phyloP scores from a whole-genome alignment of 2,329 filamentous ascomycete genomes.

The Neopestalotiopsis rosae region DNA sequence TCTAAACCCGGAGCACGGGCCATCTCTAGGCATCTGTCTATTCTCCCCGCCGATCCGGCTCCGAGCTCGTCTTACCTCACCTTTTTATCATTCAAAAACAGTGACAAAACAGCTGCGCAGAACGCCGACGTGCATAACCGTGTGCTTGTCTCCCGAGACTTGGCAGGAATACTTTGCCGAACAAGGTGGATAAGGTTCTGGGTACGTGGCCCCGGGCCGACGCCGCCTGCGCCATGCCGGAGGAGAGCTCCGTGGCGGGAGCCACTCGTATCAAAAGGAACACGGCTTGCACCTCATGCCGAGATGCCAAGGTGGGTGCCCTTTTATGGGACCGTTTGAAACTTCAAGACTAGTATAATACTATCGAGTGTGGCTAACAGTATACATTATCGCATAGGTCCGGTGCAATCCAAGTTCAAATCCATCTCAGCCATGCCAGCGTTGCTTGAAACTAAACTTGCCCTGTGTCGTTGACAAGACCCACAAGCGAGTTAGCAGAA shows the following conservation, averaged over 20 bases:
- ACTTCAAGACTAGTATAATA: not conserved
- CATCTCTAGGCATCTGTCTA: not conserved
- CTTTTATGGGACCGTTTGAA: not conserved
- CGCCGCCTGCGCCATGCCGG: slow-evolving; percentile 2
- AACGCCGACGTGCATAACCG: not conserved
- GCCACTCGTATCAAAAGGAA: slow-evolving; percentile 36
- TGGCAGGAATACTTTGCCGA: not conserved
- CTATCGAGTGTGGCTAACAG: not conserved
- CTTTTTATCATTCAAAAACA: not conserved
- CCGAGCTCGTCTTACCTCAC: slow-evolving; percentile 6
- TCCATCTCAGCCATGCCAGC: slow-evolving; percentile 34
- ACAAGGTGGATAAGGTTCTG: not conserved
- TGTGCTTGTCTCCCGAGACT: not conserved
- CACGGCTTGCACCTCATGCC: slow-evolving; percentile 38
- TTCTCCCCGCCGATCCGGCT: slow-evolving; percentile 9
- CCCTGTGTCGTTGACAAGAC: slow-evolving; percentile 37
- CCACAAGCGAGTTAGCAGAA: slow-evolving; percentile 38
- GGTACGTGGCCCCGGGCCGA: not conserved
- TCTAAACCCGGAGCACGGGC: slow-evolving; percentile 4
- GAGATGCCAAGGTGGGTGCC: slow-evolving; percentile 37
- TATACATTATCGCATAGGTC: slow-evolving; percentile 26
- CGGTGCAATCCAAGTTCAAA: slow-evolving; percentile 37
- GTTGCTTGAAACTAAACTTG: slow-evolving; percentile 35
- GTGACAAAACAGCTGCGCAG: not conserved
- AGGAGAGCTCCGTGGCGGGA: not conserved